These are phyloP conservation scores for Podospora australis DNA, from an alignment of 495 filamentous ascomycete species.

Conservation along the genomic window DNA sequence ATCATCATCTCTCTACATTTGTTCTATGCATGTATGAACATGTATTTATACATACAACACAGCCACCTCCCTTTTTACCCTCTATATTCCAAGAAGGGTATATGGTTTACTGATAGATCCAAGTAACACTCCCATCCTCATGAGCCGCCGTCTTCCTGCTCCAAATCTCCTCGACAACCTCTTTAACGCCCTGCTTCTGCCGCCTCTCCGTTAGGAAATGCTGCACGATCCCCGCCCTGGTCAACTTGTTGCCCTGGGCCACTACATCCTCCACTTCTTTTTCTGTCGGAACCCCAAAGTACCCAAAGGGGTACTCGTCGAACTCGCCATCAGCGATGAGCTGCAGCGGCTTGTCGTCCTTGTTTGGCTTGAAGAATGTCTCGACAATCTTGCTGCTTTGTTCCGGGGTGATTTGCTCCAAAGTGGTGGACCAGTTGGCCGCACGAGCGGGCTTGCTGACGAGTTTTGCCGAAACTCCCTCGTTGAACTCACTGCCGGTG, in stretches of 20 bases:
- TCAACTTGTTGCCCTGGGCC: conserved; percentile 24
- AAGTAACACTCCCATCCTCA: conserved; percentile 29
- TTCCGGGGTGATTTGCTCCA: conserved; percentile 52
- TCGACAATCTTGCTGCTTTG: conserved; percentile 38
- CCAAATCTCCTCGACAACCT: conserved; percentile 54
- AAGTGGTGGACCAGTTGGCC: conserved; percentile 59
- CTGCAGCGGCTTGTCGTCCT: conserved; percentile 40
- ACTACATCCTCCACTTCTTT: conserved; percentile 56
- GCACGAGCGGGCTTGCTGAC: conserved; percentile 51
- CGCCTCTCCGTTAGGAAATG: conserved; percentile 38
- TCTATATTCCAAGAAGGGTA: too few species aligned
- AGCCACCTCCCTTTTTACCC: too few species aligned
- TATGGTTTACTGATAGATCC: conserved; percentile 23
- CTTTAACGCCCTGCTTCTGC: conserved; percentile 50
- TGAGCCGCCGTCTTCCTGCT: conserved; percentile 39
- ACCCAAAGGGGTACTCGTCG: conserved; percentile 58
- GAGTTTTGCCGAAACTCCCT: conserved; percentile 73
- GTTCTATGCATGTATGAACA: too few species aligned
- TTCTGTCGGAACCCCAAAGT: conserved; percentile 67
- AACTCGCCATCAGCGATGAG: conserved; percentile 50
- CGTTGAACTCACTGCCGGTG: conserved; percentile 74
- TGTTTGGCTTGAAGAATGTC: conserved; percentile 49
- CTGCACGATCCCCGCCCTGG: conserved; percentile 37
- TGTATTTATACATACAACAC: too few species aligned
- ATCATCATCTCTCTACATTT: too few species aligned